phyloP scores from a whole-genome alignment of 805 yeast genomes.

The Zygotorulaspora danielsina region DNA sequence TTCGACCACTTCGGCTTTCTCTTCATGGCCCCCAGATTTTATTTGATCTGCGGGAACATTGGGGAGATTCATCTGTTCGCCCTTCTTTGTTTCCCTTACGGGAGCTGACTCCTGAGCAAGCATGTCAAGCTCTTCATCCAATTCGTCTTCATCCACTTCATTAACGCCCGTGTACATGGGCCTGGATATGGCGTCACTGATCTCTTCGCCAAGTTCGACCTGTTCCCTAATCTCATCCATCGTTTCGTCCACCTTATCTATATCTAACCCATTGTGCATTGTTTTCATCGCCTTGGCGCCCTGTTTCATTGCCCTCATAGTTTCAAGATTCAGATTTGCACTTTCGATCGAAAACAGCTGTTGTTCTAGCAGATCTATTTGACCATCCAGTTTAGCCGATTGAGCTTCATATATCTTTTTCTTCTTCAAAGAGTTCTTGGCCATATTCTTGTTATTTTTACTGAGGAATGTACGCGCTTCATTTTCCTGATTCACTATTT shows the following conservation, averaged over 20 bases:
- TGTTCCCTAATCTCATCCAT: constrained; percentile 98
- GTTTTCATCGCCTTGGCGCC: constrained; percentile 96
- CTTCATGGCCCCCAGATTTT: constrained; percentile 13
- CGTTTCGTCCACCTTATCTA: constrained; percentile 93
- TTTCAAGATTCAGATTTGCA: constrained; percentile 94
- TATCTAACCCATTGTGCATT: constrained; percentile 90
- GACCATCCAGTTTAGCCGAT: constrained; percentile 75
- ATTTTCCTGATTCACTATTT: constrained; percentile 74
- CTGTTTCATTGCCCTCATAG: constrained; percentile 98
- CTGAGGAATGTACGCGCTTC: constrained; percentile 74
- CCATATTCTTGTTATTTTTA: constrained; percentile 58
- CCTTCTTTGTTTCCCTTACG: constrained; percentile 41
- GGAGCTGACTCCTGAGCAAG: constrained; percentile 74
- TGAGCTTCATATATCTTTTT: constrained; percentile 79
- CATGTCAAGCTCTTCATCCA: constrained; percentile 88
- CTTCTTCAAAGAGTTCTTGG: constrained; percentile 81
- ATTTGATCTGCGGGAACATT: constrained; percentile 42
- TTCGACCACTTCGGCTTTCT: constrained; percentile 38
- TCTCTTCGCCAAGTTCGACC: constrained; percentile 91
- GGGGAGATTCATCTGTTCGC: constrained; percentile 39
- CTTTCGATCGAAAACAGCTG: constrained; percentile 88
- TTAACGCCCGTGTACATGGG: constrained; percentile 64
- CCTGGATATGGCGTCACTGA: constrained; percentile 91
- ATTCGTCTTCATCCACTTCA: constrained; percentile 86
- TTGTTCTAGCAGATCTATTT: constrained; percentile 83